These are phyloP conservation scores for Candida morakotiae DNA, from an alignment of 805 yeast genomes.

Conservation along the genomic window DNA sequence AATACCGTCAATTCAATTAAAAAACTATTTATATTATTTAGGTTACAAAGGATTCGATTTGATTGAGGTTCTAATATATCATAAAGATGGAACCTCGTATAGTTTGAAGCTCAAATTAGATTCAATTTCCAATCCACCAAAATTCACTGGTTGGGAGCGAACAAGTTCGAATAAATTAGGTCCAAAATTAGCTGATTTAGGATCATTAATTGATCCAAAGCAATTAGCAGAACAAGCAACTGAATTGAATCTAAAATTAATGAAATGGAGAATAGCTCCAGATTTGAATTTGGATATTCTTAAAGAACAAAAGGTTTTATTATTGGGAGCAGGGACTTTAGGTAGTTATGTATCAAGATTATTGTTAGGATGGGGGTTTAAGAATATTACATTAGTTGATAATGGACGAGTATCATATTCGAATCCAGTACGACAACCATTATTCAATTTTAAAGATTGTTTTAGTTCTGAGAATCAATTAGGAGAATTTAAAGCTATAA, in stretches of 20 bases:
- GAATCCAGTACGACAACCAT: constrained; percentile 93
- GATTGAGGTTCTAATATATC: constrained; percentile 21
- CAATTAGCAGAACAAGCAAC: constrained; percentile 88
- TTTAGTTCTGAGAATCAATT: constrained; percentile 51
- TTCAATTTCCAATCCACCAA: constrained; percentile 23
- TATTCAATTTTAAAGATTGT: constrained; percentile 80
- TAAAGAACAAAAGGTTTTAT: constrained; percentile 56
- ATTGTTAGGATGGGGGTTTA: constrained; percentile 91
- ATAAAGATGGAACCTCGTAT: constrained; percentile 16
- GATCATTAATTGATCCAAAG: constrained; percentile 73
- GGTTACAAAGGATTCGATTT: constrained; percentile 20
- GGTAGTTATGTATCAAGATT: constrained; percentile 90
- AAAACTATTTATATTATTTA: constrained; percentile 54
- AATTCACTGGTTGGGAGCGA: constrained; percentile 87
- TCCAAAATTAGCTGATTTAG: constrained; percentile 82
- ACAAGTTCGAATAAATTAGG: constrained; percentile 67
- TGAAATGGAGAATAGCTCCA: constrained; percentile 97
- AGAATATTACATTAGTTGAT: constrained; percentile 83
- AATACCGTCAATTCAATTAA: constrained; percentile 49
- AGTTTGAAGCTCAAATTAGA: constrained; percentile 15
- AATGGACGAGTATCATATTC: constrained; percentile 85
- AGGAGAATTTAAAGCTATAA: constrained; percentile 70
- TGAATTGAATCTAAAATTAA: constrained; percentile 81
- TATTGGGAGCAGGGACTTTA: constrained; percentile 95
- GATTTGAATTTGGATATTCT: constrained; percentile 65